Base-by-base conservation (phyloP, 169 alveolate species). In the Eimeria necatrix region DNA sequence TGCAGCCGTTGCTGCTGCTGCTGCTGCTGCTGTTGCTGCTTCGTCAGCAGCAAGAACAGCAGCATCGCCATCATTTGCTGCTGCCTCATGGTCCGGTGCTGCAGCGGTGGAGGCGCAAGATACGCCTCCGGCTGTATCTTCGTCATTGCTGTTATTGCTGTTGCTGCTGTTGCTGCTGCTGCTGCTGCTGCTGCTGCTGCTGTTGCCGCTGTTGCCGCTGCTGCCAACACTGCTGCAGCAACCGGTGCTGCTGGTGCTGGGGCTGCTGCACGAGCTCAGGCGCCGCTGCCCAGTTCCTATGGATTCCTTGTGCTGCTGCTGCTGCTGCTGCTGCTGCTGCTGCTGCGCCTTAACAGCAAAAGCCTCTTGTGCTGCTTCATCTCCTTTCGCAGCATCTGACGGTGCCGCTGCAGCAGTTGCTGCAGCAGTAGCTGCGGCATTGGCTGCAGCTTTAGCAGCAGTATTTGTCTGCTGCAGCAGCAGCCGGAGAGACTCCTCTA, bases 181-280 rank as follows among this genome's bases (percentile, higher is more conserved):
- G 4, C 24, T 71, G 83, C 83, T 32, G 83, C 51, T 71, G 83
- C 83, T 32, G 52, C 51, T 71, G 83, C 52, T 71, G 83, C 16
- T 32, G 83, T 41, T 71, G 83, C 51, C 24, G 83, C 53, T 71
- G 51, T 71, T 71, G 83, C 41, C 52, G 49, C 83, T 26, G 83
- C 53, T 32, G 83, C 83, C 83, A 8, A 22, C 18, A 16, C 83
- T 71, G 83, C 83, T 71, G 83, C 83, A n/a, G 83, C 83, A 22
- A 4, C 83, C 83, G 4, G 83, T 71, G 83, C 83, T 71, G 83
- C 83, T 18, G 14, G 83, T 71, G 49, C 83, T 71, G 52, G 83
- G 83, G 83, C 83, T 71, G 83, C 83, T 71, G 83, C 83, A 71
- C 24, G 83, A 32, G 51, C 83, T 71, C 20, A 22, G 16, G 12